Conservation (phyloP, 2,329 filamentous ascomycete species). For the Xylaria sp. region DNA sequence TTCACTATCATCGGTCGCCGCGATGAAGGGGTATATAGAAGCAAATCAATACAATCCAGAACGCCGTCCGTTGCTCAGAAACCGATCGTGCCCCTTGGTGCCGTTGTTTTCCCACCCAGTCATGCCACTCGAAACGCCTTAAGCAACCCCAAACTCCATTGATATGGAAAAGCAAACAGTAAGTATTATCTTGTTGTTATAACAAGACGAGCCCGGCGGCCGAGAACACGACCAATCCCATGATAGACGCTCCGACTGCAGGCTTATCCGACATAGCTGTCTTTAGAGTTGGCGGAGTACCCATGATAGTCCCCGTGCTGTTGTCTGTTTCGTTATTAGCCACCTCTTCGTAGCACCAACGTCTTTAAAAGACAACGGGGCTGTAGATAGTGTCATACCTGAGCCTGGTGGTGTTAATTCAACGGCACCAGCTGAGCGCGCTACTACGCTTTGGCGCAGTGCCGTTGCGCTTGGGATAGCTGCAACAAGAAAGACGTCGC, state of each 20-base stretch:
- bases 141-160: constrained; percentile 36
- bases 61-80: constrained; percentile 28
- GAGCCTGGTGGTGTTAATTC: constrained; percentile 31
- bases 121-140: neutral
- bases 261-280: constrained; percentile 43
- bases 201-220: constrained; percentile 46
- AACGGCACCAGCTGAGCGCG: constrained; percentile 36
- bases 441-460: constrained; percentile 37
- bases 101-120: constrained; percentile 22
- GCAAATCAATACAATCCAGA: constrained; percentile 26
- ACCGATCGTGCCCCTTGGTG: constrained; percentile 9
- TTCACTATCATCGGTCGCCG: constrained; percentile 26
- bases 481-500: constrained; percentile 33
- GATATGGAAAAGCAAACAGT: constrained; percentile 36
- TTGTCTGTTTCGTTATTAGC: constrained; percentile 37
- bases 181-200: constrained; percentile 34
- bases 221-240: constrained; percentile 48
- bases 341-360: constrained; percentile 2
- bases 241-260: constrained; percentile 46
- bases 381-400: constrained; percentile 33
- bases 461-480: constrained; percentile 33
- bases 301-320: constrained; percentile 38
- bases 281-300: constrained; percentile 36
- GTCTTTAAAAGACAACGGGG: neutral
- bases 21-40: constrained; percentile 35